These are phyloP conservation scores for Rhizopus delemar DNA, from an alignment of 371 early-diverging fungal species.

Conservation along the genomic window DNA sequence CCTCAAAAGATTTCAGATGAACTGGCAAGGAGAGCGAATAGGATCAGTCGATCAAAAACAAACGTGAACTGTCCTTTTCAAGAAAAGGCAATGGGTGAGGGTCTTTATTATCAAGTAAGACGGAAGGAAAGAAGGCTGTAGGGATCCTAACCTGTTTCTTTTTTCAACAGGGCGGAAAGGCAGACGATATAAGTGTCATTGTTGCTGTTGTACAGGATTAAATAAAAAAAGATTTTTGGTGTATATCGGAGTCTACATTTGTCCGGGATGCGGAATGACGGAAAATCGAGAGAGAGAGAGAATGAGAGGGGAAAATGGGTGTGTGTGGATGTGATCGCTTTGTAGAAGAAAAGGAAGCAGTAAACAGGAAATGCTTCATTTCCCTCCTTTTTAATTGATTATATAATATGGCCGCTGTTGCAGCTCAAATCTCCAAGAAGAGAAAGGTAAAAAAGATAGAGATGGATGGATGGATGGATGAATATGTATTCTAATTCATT, in stretches of 20 bases:
- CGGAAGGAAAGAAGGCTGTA: background rate
- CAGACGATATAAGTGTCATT: constrained; percentile 80
- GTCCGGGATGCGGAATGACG: background rate
- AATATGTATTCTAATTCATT: constrained; percentile 5
- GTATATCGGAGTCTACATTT: background rate
- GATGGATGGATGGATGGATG: constrained; percentile 26
- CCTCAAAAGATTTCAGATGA: constrained; percentile 75
- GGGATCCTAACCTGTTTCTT: constrained; percentile 4
- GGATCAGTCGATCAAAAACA: constrained; percentile 67
- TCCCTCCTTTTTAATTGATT: constrained; percentile 22
- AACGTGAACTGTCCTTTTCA: constrained; percentile 82
- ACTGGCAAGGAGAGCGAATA: constrained; percentile 71
- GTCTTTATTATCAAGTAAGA: constrained; percentile 58
- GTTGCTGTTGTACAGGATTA: constrained; percentile 49
- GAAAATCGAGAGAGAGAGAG: background rate
- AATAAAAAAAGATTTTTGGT: background rate
- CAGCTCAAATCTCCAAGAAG: constrained; percentile 71
- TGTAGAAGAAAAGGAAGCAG: constrained; percentile 1
- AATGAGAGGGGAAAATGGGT: background rate
- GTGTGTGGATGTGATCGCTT: no score
- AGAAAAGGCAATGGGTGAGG: constrained; percentile 72
- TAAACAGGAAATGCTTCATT: constrained; percentile 5
- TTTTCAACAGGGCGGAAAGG: constrained; percentile 72
- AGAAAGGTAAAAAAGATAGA: constrained; percentile 59
- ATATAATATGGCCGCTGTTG: constrained; percentile 30